Percentiles rank a stretch among this genome's conserved stretches.
phyloP scores from a whole-genome alignment of 1,284 basidiomycete genomes.

The Trichosporon sp. region DNA sequence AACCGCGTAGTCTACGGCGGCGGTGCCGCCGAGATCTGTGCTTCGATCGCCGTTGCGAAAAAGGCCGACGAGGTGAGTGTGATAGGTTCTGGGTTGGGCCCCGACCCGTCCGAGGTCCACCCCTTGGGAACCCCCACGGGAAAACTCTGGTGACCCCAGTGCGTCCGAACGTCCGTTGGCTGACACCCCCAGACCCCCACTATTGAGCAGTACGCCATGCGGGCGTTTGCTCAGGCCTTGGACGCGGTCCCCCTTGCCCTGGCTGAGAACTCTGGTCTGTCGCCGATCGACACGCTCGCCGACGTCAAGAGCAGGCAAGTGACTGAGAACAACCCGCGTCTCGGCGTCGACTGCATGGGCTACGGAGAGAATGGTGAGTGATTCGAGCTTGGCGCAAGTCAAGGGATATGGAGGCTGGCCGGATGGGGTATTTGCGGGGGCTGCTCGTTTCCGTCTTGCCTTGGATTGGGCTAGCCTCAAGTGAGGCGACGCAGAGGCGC shows the following conservation, averaged over 20 bases:
- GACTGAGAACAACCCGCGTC: conserved; percentile 71
- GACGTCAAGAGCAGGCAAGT: conserved; percentile 92
- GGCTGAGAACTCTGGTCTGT: conserved; percentile 94
- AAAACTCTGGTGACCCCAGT: background rate
- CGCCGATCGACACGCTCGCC: conserved; percentile 92
- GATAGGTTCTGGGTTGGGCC: background rate
- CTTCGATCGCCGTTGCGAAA: conserved; percentile 83
- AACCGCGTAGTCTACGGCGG: conserved; percentile 98
- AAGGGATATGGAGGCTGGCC: no score
- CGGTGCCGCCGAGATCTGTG: conserved; percentile 95
- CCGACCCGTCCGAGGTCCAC: no score
- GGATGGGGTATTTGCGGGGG: no score
- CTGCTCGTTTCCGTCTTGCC: no score
- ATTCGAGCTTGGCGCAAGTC: background rate
- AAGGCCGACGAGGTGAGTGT: conserved; percentile 81
- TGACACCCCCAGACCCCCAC: conserved; percentile 61
- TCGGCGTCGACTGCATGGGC: conserved; percentile 92
- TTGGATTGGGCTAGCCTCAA: no score
- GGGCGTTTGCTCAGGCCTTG: conserved; percentile 89
- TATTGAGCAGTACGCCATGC: conserved; percentile 99
- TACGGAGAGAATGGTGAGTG: conserved; percentile 72
- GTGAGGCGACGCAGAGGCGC: no score
- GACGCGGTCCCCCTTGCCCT: conserved; percentile 90
- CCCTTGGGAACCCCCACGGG: conserved; percentile 12
- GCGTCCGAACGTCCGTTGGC: background rate